Evolutionary conservation across 257 asterid genomes (phyloP).

Genomic region (Petunia secreta): DNA sequence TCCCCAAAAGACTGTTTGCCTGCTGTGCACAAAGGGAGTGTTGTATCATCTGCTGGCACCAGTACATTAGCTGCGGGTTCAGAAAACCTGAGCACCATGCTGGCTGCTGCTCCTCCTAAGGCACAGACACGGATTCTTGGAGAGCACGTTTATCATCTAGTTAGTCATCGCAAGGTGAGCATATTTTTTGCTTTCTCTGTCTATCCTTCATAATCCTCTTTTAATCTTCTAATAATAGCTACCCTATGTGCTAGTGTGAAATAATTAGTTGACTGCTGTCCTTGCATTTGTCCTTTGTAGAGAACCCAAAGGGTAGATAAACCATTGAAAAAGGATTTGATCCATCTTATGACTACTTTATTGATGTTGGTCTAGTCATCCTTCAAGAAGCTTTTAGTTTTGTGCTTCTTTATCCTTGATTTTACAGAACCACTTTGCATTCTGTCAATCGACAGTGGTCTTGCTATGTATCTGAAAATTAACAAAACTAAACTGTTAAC

Average conservation of each 20-base stretch:
- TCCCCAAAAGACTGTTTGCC: constrained; percentile 31
- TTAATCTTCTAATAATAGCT: background rate
- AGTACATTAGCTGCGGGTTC: constrained; percentile 49
- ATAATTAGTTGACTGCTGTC: background rate
- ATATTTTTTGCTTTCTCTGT: background rate
- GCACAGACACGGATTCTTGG: constrained; percentile 77
- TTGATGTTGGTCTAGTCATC: background rate
- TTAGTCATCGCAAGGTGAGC: constrained; percentile 64
- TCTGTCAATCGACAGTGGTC: background rate
- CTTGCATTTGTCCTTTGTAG: background rate
- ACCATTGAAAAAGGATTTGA: background rate
- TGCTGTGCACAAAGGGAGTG: constrained; percentile 41
- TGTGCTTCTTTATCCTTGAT: constrained; percentile 17
- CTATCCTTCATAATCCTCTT: background rate
- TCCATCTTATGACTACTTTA: constrained; percentile 17
- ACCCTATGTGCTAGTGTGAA: background rate
- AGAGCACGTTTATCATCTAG: constrained; percentile 78
- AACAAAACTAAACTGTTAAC: background rate
- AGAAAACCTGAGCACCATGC: constrained; percentile 65
- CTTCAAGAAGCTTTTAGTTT: background rate
- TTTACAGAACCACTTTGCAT: background rate
- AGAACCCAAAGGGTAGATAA: constrained; percentile 15
- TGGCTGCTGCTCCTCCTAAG: constrained; percentile 69
- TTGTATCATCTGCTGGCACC: constrained; percentile 29
- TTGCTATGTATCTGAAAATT: constrained; percentile 1